phyloP scores from a whole-genome alignment of 345 rosid genomes.

The Stellera chamaejasme region DNA sequence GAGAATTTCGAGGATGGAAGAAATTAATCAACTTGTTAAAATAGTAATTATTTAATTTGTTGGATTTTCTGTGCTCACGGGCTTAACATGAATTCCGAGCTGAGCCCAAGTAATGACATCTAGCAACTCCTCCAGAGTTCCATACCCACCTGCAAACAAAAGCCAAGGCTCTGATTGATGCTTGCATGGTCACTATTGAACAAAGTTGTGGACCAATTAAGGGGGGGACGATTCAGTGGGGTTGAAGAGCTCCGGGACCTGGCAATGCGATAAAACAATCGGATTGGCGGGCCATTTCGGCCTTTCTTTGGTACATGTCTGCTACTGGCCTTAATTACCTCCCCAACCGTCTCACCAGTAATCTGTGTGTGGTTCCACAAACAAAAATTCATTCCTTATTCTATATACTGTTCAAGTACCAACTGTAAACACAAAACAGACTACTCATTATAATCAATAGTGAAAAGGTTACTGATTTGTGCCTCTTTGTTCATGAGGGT shows the following conservation, averaged over 20 bases:
- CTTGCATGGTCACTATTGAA: neutral
- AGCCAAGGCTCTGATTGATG: no score
- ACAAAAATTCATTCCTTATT: neutral
- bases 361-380: slow-evolving; percentile 26
- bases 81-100: slow-evolving; percentile 48
- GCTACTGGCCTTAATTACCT: slow-evolving; percentile 72
- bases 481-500: slow-evolving; percentile 77
- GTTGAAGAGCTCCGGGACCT: slow-evolving; percentile 22
- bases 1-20: no score
- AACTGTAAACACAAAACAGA: slow-evolving; percentile 6
- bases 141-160: slow-evolving; percentile 38
- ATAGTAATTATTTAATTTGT: neutral
- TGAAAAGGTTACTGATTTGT: slow-evolving; percentile 14
- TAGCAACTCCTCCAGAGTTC: slow-evolving; percentile 45
- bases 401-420: neutral
- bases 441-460: neutral
- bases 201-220: neutral
- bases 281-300: slow-evolving; percentile 73
- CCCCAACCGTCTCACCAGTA: slow-evolving; percentile 74
- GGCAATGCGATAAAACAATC: slow-evolving; percentile 82
- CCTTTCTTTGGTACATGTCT: slow-evolving; percentile 81
- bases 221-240: no score
- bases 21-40: no score
- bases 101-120: slow-evolving; percentile 55
- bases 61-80: slow-evolving; percentile 23